Base-by-base conservation (phyloP, 108 stramenopile genomes). In the Aureococcus anophagefferens region DNA sequence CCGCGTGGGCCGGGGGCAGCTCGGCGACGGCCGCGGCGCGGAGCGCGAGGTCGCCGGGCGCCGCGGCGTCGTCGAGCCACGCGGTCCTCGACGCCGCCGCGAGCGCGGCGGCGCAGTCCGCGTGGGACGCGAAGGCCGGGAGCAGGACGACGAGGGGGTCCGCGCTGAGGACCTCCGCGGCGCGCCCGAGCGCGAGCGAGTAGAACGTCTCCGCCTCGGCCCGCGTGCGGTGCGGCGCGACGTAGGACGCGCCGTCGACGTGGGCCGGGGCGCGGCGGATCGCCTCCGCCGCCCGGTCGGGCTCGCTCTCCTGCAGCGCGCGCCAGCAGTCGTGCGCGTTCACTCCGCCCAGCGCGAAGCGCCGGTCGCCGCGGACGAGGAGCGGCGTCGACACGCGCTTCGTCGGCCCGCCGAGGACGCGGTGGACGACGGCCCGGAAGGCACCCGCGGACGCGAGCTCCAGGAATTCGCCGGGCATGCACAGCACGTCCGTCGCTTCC, bases 391-490 rank as follows among this genome's bases (percentile, higher is more conserved):
- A 74, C 18, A 74, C 64, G 29, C 73, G 34, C 16, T 65, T 72
- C 35, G n/a, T 30, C 16, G 65, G 35, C 33, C 71, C 65, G 33
- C 65, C 33, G 21, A 72, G 71, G 35, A 74, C 72, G 30, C 73
- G 73, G 35, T 74, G 73, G 5, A 72, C 72, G 34, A 71, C 71
- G 31, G 71, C 72, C 30, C 36, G 65, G 72, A 72, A 74, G n/a
- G 33, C 32, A 15, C 37, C 73, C 14, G n/a, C 17, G 31, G 71
- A 66, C 28, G 72, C 34, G 30, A 73, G 35, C 35, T 74, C 72
- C 21, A 74, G 71, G 29, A 74, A 71, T 35, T 74, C 73, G 34
- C 73, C 73, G 29, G 73, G 72, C 35, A 74, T 71, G 33, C 67
- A 64, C 71, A 74, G 67, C 30, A 74, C 70, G 73, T 67, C 65